Conservation (phyloP, 306 rosid species). For the Canavalia gladiata region DNA sequence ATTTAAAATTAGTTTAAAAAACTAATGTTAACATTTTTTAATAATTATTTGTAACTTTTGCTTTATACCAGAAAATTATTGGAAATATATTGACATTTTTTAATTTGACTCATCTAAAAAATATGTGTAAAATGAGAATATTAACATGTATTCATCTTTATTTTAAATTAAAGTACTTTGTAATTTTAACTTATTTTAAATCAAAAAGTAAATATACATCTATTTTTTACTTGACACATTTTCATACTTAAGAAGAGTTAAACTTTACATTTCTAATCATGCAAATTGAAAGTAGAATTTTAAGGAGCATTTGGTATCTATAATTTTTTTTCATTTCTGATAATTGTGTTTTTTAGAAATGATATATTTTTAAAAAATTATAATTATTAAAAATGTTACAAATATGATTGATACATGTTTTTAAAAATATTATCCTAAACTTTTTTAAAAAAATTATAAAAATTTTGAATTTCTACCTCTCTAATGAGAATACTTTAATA, state of each 20-base stretch:
- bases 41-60: too few species aligned
- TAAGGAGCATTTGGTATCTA: neutral
- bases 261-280: neutral
- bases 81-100: neutral
- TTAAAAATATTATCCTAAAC: too few species aligned
- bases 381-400: too few species aligned
- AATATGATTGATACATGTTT: too few species aligned
- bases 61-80: neutral
- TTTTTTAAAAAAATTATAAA: too few species aligned
- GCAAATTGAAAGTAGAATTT: slow-evolving; percentile 9
- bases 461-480: too few species aligned
- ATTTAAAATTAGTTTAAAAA: too few species aligned
- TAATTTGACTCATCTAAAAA: neutral
- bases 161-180: neutral
- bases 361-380: too few species aligned
- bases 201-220: neutral
- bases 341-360: too few species aligned
- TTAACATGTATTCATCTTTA: neutral
- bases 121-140: neutral
- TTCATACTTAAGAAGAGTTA: neutral
- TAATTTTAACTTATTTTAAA: neutral
- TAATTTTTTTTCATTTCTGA: too few species aligned
- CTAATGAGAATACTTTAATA: too few species aligned
- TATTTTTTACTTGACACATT: neutral
- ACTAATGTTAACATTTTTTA: too few species aligned